Evolutionary conservation across 768 basidiomycete species (phyloP), one percentile per base, ranked within the genome.

Genomic region (Lyophyllum decastes): DNA sequence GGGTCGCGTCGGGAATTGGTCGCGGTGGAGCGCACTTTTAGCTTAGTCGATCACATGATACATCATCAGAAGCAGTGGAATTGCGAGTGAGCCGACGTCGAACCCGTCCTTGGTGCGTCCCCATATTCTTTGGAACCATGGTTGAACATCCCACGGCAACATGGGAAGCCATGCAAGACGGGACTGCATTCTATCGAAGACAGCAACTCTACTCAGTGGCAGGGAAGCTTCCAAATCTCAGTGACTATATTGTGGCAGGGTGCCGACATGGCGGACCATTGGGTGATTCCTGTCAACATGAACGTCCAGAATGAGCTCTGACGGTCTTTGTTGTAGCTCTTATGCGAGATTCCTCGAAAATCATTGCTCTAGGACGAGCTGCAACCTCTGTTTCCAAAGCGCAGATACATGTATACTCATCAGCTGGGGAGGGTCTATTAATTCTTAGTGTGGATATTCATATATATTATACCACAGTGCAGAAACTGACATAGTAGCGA

Each of bases 151-250:
- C 92, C 1, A 92, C 91, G 2, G 72, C 85, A 27, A 82, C 84
- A 72, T 98, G 96, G 96, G 88, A 95, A 71, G 84, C 95, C 43
- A 92, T 97, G 88, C 84, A 88, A 70, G 85, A 90, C 66, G 90
- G 90, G 24, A 86, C 79, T 64, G 90, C 89, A 30, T 98, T 97
- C 76, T 98, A 98, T 68, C 78, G 89, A 68, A 81, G 89, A 54
- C 86, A 94, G 63, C 89, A 90, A 60, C 78, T 94, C 22, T 98
- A 98, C 69, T 84, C 89, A 0, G 85, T 93, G 54, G 78, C 85
- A 12, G 94, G 89, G 64, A 90, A 89, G 65, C 76, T 93, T 5
- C 88, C 88, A 2, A 84, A 91, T 70, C 74, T 98, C 26, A 77
- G 79, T 19, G 92, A 96, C 71, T 92, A 89, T 69, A 75, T 91